Evolutionary conservation across 208 protist genomes (phyloP), one percentile per base, ranked within the genome.

Genomic region (Leishmania amazonensis): DNA sequence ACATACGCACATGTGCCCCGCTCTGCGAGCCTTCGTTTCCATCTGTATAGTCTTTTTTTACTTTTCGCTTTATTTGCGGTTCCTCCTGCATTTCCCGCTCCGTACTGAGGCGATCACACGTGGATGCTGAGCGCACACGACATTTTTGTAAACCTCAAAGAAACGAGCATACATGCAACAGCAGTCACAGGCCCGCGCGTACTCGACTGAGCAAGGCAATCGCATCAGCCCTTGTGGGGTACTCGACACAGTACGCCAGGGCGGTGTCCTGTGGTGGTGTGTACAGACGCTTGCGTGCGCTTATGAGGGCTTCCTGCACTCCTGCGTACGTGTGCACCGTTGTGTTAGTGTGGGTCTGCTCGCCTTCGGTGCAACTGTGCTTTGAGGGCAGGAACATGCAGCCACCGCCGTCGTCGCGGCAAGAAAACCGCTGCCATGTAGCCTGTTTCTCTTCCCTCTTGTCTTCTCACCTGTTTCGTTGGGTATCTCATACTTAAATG

Each of bases 31-130:
- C 35, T 38, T 35, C 38, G 54, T 35, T 57, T 80, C 45, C 8
- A 54, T 72, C 45, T 45, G 60, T 35, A 72, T 71, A 47, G 45
- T n/a, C 24, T 60, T 53, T 72, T 83, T 75, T 85, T 81, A 70
- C 75, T 80, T 58, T 81, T 70, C 67, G n/a, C 45, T 40, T 73
- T n/a, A 64, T 79, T 78, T 45, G 40, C 31, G 13, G 49, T 68
- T 71, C 58, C 58, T 79, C 24, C 31, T 74, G 11, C 28, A 21
- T 21, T 53, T 45, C 51, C 45, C 28, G 42, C 70, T 74, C 17
- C 11, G 24, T 38, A 9, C 5, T 31, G 70, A 53, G 40, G 45
- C 45, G 40, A 38, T 74, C 45, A 51, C 21, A 74, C 40, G 42
- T 17, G 31, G 45, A 54, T 21, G 47, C 45, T 28, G 45, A 53